Base-by-base conservation (phyloP, 140 eudicot species). In the Oenanthe javanica region DNA sequence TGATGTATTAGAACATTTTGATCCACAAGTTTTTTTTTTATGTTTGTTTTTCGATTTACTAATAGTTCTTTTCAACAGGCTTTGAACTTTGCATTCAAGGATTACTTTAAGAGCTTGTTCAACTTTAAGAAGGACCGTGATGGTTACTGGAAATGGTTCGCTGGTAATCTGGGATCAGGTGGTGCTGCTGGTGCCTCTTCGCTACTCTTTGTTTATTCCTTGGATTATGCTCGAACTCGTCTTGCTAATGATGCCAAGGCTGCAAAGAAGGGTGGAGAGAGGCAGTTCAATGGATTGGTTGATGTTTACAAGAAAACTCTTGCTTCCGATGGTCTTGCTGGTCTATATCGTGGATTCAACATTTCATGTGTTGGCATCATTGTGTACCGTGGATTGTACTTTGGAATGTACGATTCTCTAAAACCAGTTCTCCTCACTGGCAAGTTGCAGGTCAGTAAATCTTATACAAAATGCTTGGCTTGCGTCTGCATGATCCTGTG, bases 141-240 rank as follows among this genome's bases (percentile, higher is more conserved):
- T 66, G 73, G 73, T 14, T 66, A 66, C 40, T 66, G 73, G 40
- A 66, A 66, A 66, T 66, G 73, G 73, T 66, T 66, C 11, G 73
- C 40, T 11, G 73, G 73, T 23, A 66, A 66, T n/a, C 45, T 66
- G 40, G 73, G 42, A 8, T 66, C 73, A 8, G 73, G 73, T 27
- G 73, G 73, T 66, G 73, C 40, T 66, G 73, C 73, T 66, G 73
- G 40, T 27, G 73, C 73, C 16, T 66, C 73, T 9, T 66, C 73
- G 6, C 45, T 66, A 27, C 73, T 66, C n/a, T 36, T 38, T 36
- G 72, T 66, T 27, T 66, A 66, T 27, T 66, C 72, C 5, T 66
- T 66, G 72, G 72, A 66, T 27, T 66, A 66, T 66, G 72, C 72
- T 66, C 16, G 72, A 66, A 66, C 72, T 27, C 72, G 72, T 66